Conservation (phyloP, 1,284 basidiomycete genomes). For the Pseudomicrostroma phylloplanum region DNA sequence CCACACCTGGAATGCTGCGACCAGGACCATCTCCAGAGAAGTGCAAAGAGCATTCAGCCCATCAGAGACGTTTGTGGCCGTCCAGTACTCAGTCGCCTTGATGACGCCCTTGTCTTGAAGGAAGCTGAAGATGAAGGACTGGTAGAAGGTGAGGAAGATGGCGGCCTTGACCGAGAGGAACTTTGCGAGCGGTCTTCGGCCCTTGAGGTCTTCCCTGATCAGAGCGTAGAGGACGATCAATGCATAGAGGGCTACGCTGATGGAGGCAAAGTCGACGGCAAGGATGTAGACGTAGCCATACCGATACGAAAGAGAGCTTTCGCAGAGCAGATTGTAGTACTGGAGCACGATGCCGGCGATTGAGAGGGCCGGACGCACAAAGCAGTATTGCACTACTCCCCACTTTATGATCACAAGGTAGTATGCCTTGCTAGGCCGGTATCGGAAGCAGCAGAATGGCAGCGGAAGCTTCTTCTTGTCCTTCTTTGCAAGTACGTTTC, state of each 20-base stretch:
- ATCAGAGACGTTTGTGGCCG: constrained; percentile 59
- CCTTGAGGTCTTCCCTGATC: constrained; percentile 67
- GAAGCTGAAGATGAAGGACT: constrained; percentile 49
- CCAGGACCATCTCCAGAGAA: constrained; percentile 79
- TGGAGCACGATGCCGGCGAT: constrained; percentile 23
- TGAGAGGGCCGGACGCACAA: constrained; percentile 23
- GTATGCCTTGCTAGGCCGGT: constrained; percentile 28
- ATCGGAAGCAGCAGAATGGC: constrained; percentile 57
- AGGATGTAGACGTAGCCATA: constrained; percentile 26
- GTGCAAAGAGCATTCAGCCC: constrained; percentile 74
- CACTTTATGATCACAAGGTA: constrained; percentile 28
- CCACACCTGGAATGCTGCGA: constrained; percentile 70
- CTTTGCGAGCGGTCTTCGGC: constrained; percentile 70
- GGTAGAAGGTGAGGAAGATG: constrained; percentile 60
- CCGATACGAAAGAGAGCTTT: constrained; percentile 16
- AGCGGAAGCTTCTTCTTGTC: constrained; percentile 69
- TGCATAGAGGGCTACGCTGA: constrained; percentile 50
- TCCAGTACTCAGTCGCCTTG: constrained; percentile 64
- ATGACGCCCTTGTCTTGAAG: constrained; percentile 50
- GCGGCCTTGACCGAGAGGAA: constrained; percentile 62
- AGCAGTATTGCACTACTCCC: constrained; percentile 26
- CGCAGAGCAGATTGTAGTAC: constrained; percentile 22
- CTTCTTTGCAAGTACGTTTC: constrained; percentile 64
- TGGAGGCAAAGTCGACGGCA: constrained; percentile 19
- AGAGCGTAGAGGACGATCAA: constrained; percentile 66